phyloP scores from a whole-genome alignment of 2,329 filamentous ascomycete genomes.

The Gaeumannomyces tritici region DNA sequence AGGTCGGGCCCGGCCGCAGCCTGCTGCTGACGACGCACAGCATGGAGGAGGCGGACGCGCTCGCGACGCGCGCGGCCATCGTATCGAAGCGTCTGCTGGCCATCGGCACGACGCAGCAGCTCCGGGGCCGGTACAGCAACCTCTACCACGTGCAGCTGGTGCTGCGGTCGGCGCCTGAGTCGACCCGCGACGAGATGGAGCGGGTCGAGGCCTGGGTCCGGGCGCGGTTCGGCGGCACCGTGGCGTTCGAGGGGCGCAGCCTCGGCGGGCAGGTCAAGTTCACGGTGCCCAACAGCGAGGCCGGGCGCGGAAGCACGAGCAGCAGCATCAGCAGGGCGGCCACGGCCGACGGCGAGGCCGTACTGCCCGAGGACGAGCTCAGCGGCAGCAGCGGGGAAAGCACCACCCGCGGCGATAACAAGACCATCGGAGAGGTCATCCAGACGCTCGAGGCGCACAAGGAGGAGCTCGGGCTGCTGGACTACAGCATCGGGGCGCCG shows the following conservation, averaged over 20 bases:
- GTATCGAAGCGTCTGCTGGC: constrained; percentile 80
- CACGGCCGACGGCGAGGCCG: constrained; percentile 4
- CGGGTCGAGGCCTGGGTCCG: constrained; percentile 57
- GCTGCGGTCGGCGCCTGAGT: constrained; percentile 64
- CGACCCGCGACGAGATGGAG: constrained; percentile 57
- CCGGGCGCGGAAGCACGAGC: constrained; percentile 10
- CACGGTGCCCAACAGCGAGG: constrained; percentile 49
- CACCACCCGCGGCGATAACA: background rate
- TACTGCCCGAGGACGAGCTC: background rate
- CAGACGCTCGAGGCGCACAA: constrained; percentile 64
- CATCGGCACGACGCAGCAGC: constrained; percentile 62
- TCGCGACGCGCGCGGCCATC: constrained; percentile 77
- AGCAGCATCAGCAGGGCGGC: background rate
- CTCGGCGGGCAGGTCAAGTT: constrained; percentile 88
- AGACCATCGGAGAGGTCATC: constrained; percentile 58
- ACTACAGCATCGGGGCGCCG: constrained; percentile 79
- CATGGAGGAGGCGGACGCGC: constrained; percentile 90
- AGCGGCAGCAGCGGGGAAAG: background rate
- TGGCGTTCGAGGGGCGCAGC: constrained; percentile 55
- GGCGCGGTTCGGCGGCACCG: constrained; percentile 50
- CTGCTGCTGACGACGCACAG: constrained; percentile 85
- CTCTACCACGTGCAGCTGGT: constrained; percentile 76
- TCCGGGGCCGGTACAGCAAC: constrained; percentile 69
- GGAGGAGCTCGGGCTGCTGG: constrained; percentile 60
- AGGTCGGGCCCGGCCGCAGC: constrained; percentile 66